Evolutionary conservation across 345 rosid genomes (phyloP).

Genomic region (Conringia planisiliqua): DNA sequence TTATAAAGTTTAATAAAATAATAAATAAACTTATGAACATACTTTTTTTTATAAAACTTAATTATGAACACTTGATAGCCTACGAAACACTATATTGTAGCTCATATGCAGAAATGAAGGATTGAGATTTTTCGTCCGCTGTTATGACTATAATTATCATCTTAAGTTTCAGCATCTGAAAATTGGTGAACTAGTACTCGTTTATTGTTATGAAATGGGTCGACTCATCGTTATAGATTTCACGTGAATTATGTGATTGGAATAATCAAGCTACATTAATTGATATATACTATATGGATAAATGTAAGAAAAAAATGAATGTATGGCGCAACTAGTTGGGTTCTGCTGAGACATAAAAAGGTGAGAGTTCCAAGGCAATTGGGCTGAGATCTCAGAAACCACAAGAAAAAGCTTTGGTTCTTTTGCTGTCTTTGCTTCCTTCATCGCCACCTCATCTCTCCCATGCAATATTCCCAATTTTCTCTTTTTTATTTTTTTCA

Average conservation of each 20-base stretch:
- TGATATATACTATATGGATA: constrained; percentile 8
- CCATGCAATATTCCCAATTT: constrained; percentile 34
- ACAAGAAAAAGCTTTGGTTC: constrained; percentile 30
- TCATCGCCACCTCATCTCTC: constrained; percentile 31
- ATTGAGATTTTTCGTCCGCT: neutral
- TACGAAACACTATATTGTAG: too few relatives aligned
- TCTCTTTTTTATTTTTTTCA: neutral
- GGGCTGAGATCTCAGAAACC: constrained; percentile 33
- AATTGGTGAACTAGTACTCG: neutral
- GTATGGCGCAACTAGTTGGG: constrained; percentile 33
- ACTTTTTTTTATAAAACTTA: too few relatives aligned
- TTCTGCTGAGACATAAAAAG: constrained; percentile 20
- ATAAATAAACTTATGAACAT: neutral
- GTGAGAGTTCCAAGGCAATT: constrained; percentile 39
- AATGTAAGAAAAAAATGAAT: neutral
- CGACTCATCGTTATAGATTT: neutral
- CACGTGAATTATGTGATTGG: constrained; percentile 25
- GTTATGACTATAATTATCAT: neutral
- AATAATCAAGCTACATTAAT: constrained; percentile 1
- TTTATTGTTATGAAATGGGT: neutral
- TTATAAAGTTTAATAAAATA: neutral
- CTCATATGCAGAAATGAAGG: neutral
- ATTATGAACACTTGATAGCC: too few relatives aligned
- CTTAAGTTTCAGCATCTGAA: neutral
- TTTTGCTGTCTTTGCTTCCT: constrained; percentile 33